A percentile compares a stretch with the other conserved stretches of the same genome.
These are phyloP conservation scores for Cystofilobasidium ferigula DNA, from an alignment of 768 basidiomycete species.

Conservation along the genomic window DNA sequence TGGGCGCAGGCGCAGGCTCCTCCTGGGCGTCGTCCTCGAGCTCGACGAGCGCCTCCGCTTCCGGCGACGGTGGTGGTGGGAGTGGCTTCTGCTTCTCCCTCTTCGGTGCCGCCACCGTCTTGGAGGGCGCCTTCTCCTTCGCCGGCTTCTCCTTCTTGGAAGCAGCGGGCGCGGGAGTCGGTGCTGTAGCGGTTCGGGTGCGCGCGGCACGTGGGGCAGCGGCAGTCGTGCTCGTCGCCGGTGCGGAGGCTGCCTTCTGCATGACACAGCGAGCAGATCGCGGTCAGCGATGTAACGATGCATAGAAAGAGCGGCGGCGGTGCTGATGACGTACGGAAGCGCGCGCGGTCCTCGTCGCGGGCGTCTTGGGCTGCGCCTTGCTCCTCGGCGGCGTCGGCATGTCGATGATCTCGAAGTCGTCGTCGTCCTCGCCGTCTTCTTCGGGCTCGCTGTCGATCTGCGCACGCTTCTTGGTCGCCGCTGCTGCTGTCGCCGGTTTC, in stretches of 20 bases:
- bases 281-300: not conserved
- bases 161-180: not conserved
- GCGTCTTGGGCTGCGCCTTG: not conserved
- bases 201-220: not conserved
- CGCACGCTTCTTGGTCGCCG: not conserved
- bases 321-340: not conserved
- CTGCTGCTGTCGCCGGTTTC: not conserved
- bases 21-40: not conserved
- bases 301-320: not conserved
- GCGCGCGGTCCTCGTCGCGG: not conserved
- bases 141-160: not conserved
- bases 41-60: not conserved
- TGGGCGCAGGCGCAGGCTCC: not conserved
- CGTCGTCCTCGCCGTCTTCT: slow-evolving; percentile 1
- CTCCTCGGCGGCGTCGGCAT: not conserved
- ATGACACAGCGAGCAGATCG: not conserved
- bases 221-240: not conserved
- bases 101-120: not conserved
- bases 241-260: slow-evolving; percentile 15
- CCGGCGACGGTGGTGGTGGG: not conserved
- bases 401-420: slow-evolving; percentile 22
- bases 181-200: slow-evolving; percentile 5
- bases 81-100: not conserved
- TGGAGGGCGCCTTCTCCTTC: not conserved
- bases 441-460: not conserved